A percentile compares a stretch with the other conserved stretches of the same genome.
phyloP scores from a whole-genome alignment of 768 basidiomycete genomes.

The Exsudoporus frostii region DNA sequence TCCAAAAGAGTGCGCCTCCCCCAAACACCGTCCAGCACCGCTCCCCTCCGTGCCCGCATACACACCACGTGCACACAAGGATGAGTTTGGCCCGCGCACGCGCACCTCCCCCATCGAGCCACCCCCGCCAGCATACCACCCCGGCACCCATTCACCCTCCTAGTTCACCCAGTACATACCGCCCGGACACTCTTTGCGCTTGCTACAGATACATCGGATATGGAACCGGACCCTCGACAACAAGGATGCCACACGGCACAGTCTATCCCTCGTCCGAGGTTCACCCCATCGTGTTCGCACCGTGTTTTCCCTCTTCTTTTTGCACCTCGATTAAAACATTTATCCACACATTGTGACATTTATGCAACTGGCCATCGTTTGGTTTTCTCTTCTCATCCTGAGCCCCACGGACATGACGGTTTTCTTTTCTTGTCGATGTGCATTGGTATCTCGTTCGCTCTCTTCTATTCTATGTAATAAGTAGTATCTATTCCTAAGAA shows the following conservation, averaged over 20 bases:
- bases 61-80: constrained; percentile 18
- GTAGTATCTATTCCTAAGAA: neutral
- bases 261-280: neutral
- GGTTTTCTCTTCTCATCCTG: too few species aligned
- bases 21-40: constrained; percentile 18
- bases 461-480: neutral
- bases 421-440: too few species aligned
- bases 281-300: neutral
- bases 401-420: too few species aligned
- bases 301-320: neutral
- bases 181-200: neutral
- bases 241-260: neutral
- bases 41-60: neutral
- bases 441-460: too few species aligned
- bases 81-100: constrained; percentile 15
- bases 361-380: too few species aligned
- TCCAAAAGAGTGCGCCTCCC: neutral
- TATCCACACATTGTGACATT: too few species aligned
- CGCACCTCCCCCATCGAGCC: constrained; percentile 22
- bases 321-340: neutral
- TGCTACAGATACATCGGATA: neutral
- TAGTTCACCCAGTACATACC: too few species aligned
- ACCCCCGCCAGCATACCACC: constrained; percentile 31
- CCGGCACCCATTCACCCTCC: too few species aligned
- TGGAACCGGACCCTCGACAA: neutral